Conservation (phyloP, 1,139 yeast genomes). For the Nakaseomyces sp. region DNA sequence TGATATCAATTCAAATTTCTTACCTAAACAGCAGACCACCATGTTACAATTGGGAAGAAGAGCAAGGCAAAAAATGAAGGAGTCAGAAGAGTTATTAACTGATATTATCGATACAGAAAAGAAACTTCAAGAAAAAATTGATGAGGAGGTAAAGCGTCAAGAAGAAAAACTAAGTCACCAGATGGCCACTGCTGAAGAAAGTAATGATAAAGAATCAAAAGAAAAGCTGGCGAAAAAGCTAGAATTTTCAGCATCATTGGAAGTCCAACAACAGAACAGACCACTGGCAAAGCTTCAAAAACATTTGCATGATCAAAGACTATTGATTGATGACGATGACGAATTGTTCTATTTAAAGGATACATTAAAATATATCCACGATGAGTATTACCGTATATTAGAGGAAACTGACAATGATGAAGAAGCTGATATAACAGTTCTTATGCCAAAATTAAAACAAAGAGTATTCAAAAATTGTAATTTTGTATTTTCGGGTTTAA, state of each 20-base stretch:
- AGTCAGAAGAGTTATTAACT: slow-evolving; percentile 28
- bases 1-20: slow-evolving; percentile 86
- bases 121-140: slow-evolving; percentile 28
- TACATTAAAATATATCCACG: slow-evolving; percentile 57
- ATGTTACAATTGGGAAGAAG: slow-evolving; percentile 62
- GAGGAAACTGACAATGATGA: slow-evolving; percentile 33
- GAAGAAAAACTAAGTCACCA: slow-evolving; percentile 25
- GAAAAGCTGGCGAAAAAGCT: slow-evolving; percentile 36
- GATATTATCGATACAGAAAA: slow-evolving; percentile 30
- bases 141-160: slow-evolving; percentile 31
- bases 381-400: slow-evolving; percentile 44
- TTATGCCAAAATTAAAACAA: slow-evolving; percentile 66
- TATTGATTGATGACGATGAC: slow-evolving; percentile 70
- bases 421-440: slow-evolving; percentile 50
- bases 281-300: slow-evolving; percentile 80
- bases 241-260: slow-evolving; percentile 34
- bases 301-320: slow-evolving; percentile 56
- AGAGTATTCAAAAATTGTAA: slow-evolving; percentile 60
- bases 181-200: slow-evolving; percentile 17
- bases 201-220: slow-evolving; percentile 25
- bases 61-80: slow-evolving; percentile 39
- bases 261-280: slow-evolving; percentile 44
- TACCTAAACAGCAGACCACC: slow-evolving; percentile 68
- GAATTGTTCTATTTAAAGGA: slow-evolving; percentile 60
- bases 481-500: slow-evolving; percentile 75